These are phyloP conservation scores for Populus hybrid DNA, from an alignment of 441 rosid species.

Conservation along the genomic window DNA sequence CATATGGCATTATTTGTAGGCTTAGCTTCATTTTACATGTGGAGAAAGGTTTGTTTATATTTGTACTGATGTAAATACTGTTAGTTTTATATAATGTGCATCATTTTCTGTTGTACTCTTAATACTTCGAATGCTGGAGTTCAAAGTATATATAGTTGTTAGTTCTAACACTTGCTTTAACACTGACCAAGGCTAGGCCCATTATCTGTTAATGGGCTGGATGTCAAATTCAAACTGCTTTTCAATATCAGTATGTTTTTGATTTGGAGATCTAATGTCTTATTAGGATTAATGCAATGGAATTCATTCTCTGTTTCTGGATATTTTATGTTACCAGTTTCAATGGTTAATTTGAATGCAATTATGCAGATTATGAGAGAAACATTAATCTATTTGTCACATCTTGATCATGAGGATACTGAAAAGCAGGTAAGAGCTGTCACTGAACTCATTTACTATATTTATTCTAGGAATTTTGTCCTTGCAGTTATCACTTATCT, in stretches of 20 bases:
- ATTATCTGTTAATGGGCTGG: not conserved
- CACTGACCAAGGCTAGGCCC: not conserved
- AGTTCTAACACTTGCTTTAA: not conserved
- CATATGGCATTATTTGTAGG: not conserved
- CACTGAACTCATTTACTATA: not conserved
- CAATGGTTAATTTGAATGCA: constrained; percentile 15
- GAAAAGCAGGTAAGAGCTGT: constrained; percentile 79
- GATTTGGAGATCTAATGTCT: not conserved
- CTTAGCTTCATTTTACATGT: not conserved
- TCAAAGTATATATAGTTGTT: not conserved
- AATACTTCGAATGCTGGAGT: not conserved
- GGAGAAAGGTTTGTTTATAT: not conserved
- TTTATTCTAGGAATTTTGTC: not conserved
- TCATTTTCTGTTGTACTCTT: not conserved
- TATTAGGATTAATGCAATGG: not conserved
- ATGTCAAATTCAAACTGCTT: not conserved
- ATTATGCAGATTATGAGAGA: constrained; percentile 93
- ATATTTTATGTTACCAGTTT: not conserved
- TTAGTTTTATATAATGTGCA: not conserved
- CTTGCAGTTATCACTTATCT: not conserved
- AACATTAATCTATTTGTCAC: constrained; percentile 90
- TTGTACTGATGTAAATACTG: not conserved
- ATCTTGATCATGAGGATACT: constrained; percentile 98
- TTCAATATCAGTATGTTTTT: not conserved
- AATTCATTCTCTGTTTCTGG: not conserved